Base-by-base conservation (phyloP, 2,329 filamentous ascomycete genomes). In the Xylaria sp. region DNA sequence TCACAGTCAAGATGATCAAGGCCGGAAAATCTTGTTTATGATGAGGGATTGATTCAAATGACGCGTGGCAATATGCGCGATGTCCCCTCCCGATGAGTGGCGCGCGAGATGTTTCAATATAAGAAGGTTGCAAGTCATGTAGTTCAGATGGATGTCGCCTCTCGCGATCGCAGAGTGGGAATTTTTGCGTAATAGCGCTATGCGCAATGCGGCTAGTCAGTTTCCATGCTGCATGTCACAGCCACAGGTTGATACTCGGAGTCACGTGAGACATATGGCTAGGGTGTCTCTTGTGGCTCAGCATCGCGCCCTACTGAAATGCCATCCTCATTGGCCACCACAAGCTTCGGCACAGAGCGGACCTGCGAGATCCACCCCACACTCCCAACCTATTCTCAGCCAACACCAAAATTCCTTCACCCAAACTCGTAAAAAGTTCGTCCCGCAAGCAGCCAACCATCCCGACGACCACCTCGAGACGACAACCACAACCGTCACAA, bases 401-500 rank as follows among this genome's bases (percentile, higher is more conserved):
- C 72, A 74, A 73, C 72, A 75, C 74, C 74, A 72, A 77, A 73
- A 76, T 74, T 74, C 74, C 71, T 71, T 72, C 72, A 69, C 55
- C 61, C 59, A 69, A 69, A 69, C 72, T 66, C 71, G 69, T 36
- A 69, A 73, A 72, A 75, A 76, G 75, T 72, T 76, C 74, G 72
- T 72, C 67, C 41, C 70, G 70, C 68, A 74, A 72, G 68, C 67
- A 72, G 69, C 65, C 71, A 73, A 73, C 65, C 71, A 73, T 72
- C 69, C 72, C 68, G 60, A 68, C 66, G 34, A 68, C 57, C 18
- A 50, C 61, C 43, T 62, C 64, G 58, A 59, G 15, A 59, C 58
- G 50, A 66, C 66, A 66, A 67, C 34, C 61, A 67, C 60, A 71
- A 76, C 78, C 72, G 83, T 80, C 83, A 87, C 81, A 83, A 89